A percentile compares a stretch with the other conserved stretches of the same genome.
Evolutionary conservation across 257 asterid genomes (phyloP).

Genomic region (Schizonepeta tenuifolia): DNA sequence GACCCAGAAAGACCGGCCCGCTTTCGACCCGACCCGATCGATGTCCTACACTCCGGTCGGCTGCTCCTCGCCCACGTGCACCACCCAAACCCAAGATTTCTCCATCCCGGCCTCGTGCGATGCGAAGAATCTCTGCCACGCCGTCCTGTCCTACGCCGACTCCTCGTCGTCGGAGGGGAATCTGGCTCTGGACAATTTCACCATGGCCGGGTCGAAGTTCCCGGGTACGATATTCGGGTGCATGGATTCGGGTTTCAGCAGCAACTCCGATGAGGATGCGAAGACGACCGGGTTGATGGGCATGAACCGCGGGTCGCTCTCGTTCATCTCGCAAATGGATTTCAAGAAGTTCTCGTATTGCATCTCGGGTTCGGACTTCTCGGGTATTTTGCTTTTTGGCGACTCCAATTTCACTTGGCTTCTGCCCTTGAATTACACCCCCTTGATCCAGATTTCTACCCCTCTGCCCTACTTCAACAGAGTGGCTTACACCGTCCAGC

Average conservation of each 20-base stretch:
- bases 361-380: conserved; percentile 69
- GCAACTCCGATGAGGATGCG: conserved; percentile 63
- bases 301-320: conserved; percentile 87
- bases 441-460: conserved; percentile 66
- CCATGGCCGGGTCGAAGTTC: conserved; percentile 66
- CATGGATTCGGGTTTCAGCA: conserved; percentile 82
- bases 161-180: conserved; percentile 80
- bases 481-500: conserved; percentile 82
- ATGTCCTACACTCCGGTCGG: conserved; percentile 60
- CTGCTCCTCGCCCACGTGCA: conserved; percentile 81
- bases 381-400: conserved; percentile 74
- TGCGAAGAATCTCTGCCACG: conserved; percentile 72
- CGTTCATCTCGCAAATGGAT: conserved; percentile 85
- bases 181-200: conserved; percentile 62
- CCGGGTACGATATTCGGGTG: conserved; percentile 73
- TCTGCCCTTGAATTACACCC: conserved; percentile 72
- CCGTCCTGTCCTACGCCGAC: conserved; percentile 82
- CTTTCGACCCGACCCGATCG: conserved; percentile 59
- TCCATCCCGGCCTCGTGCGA: conserved; percentile 92
- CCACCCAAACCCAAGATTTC: conserved; percentile 78
- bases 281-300: conserved; percentile 93
- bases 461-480: conserved; percentile 86
- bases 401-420: conserved; percentile 67
- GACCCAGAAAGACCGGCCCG: conserved; percentile 47
- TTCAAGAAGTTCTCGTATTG: conserved; percentile 83